phyloP scores from a whole-genome alignment of 2,329 filamentous ascomycete species.

The Ascochyta koolunga region DNA sequence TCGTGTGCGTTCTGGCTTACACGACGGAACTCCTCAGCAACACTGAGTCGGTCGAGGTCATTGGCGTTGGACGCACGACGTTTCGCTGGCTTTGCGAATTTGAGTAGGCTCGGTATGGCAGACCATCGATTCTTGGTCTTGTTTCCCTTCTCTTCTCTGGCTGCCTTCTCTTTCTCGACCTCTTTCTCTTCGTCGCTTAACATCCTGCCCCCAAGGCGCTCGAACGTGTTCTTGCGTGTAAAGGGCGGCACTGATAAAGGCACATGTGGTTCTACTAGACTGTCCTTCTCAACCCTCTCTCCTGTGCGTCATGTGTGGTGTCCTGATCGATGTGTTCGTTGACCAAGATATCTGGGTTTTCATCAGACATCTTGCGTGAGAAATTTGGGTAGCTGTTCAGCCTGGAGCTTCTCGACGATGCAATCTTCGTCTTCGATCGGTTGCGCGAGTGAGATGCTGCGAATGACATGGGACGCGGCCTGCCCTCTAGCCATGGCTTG shows the following conservation, averaged over 20 bases:
- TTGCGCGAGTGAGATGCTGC: constrained; percentile 31
- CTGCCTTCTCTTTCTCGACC: constrained; percentile 21
- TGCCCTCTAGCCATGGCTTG: constrained; percentile 23
- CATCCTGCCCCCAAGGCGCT: constrained; percentile 11
- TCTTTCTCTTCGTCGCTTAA: constrained; percentile 16
- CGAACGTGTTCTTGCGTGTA: constrained; percentile 12
- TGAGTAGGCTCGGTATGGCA: constrained; percentile 30
- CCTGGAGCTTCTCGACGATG: constrained; percentile 35
- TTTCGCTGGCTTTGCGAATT: constrained; percentile 20
- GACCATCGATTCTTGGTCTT: constrained; percentile 34
- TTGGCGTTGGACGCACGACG: constrained; percentile 15
- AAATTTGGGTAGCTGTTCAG: constrained; percentile 34
- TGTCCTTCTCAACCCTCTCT: constrained; percentile 7
- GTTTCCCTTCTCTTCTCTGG: constrained; percentile 15
- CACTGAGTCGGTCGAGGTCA: constrained; percentile 6
- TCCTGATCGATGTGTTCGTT: constrained; percentile 32
- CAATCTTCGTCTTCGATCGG: constrained; percentile 37
- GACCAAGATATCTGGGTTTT: constrained; percentile 21
- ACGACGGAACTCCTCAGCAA: constrained; percentile 13
- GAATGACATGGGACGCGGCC: constrained; percentile 35
- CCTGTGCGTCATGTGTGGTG: constrained; percentile 23
- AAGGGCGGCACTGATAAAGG: constrained; percentile 20
- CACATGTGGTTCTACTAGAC: constrained; percentile 27
- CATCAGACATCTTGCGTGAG: constrained; percentile 28
- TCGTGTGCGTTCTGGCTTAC: constrained; percentile 23